These are phyloP conservation scores for Priceomyces fermenticarens DNA, from an alignment of 805 yeast genomes.

Conservation along the genomic window DNA sequence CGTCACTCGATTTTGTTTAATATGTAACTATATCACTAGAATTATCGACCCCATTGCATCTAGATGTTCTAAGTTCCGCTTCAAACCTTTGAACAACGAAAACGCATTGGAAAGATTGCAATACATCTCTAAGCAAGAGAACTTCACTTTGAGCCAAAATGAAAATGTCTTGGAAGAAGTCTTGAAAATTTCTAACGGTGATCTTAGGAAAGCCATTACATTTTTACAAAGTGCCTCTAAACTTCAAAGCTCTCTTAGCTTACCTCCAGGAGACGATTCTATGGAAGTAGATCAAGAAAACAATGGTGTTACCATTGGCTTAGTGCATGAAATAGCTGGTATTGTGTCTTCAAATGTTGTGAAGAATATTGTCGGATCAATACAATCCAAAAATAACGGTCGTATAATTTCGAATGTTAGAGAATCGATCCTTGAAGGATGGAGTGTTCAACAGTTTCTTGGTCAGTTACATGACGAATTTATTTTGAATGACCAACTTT, in stretches of 20 bases:
- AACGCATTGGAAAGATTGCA: slow-evolving; percentile 69
- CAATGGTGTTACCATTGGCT: slow-evolving; percentile 39
- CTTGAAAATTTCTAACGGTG: slow-evolving; percentile 78
- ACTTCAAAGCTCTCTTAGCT: slow-evolving; percentile 31
- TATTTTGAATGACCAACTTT: slow-evolving; percentile 50
- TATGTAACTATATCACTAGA: slow-evolving; percentile 94
- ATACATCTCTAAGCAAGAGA: slow-evolving; percentile 50
- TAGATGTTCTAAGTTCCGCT: slow-evolving; percentile 93
- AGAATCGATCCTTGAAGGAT: slow-evolving; percentile 60
- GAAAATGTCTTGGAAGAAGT: slow-evolving; percentile 60
- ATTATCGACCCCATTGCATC: slow-evolving; percentile 96
- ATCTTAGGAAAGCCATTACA: slow-evolving; percentile 90
- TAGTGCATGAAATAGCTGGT: slow-evolving; percentile 74
- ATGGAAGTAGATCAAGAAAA: slow-evolving; percentile 22
- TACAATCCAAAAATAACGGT: slow-evolving; percentile 22
- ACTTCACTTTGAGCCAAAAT: slow-evolving; percentile 29
- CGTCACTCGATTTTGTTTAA: slow-evolving; percentile 86
- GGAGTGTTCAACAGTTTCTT: slow-evolving; percentile 73
- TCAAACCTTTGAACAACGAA: slow-evolving; percentile 67
- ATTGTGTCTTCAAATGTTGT: slow-evolving; percentile 55
- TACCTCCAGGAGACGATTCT: slow-evolving; percentile 27
- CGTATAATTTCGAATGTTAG: slow-evolving; percentile 44
- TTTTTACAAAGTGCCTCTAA: slow-evolving; percentile 80
- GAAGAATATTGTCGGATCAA: slow-evolving; percentile 34
- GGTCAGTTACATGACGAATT: slow-evolving; percentile 70